Conservation (phyloP, 352 stramenopile genomes). For the Phytophthora podocarpi region DNA sequence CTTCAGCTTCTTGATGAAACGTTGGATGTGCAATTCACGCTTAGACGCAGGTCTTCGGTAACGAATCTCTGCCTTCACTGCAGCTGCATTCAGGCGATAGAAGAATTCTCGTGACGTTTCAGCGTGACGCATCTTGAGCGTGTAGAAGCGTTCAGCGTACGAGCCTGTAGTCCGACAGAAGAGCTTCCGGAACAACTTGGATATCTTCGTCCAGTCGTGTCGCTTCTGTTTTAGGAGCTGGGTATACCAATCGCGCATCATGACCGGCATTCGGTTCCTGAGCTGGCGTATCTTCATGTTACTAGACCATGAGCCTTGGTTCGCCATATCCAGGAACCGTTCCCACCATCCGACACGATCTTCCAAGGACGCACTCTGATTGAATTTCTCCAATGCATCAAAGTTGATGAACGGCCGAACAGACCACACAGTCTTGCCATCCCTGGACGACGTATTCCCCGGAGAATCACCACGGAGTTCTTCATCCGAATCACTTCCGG, state of each 20-base stretch:
- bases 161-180: background rate
- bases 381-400: background rate
- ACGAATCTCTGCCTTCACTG: background rate
- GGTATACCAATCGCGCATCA: background rate
- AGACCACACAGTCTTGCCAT: too few relatives aligned
- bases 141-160: background rate
- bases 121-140: background rate
- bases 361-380: too few relatives aligned
- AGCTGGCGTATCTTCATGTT: background rate
- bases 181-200: background rate
- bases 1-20: background rate
- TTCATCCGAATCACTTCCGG: too few relatives aligned
- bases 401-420: background rate
- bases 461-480: too few relatives aligned
- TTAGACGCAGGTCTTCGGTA: background rate
- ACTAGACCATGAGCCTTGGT: background rate
- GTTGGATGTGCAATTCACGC: background rate
- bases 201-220: too few relatives aligned
- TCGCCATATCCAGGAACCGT: background rate
- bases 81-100: background rate
- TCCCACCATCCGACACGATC: background rate
- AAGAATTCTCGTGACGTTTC: background rate
- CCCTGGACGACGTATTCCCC: too few relatives aligned
- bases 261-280: too few relatives aligned
- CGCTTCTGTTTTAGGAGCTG: too few relatives aligned